Base-by-base conservation (phyloP, 78 protist species). In the Dictyostelium brefeldianum region DNA sequence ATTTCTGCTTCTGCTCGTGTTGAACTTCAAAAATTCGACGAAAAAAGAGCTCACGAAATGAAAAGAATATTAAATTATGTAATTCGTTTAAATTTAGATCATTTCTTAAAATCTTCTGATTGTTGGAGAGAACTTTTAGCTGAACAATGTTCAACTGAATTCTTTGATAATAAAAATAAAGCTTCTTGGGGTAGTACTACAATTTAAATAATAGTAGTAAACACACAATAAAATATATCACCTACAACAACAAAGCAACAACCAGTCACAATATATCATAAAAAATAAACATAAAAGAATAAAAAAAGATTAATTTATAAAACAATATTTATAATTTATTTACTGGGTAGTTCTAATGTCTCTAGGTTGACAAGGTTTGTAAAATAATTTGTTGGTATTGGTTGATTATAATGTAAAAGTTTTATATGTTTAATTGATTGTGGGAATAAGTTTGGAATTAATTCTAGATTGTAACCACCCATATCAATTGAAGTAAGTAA, bases 1-100 rank as follows among this genome's bases (percentile, higher is more conserved):
- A 57, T 87, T 25, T 57, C 81, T 47, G 93, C 93, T 25, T 59
- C 85, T 36, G 73, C 85, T 46, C 79, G 69, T 41, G 10, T 87
- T 57, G 93, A 87, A 77, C 47, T 87, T 2, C 2, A 20, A 0
- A 80, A 80, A 62, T 87, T 87, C 69, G 93, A 87, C 43, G 84
- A 64, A 29, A 87, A 87, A 67, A 36, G 93, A 59, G 73, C 81
- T 31, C 65, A 74, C n/a, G 93, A 87, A 87, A 57, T 87, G 81
- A 87, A 87, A 78, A 74, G 93, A 77, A 87, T 87, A 14, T 14
- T 87, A 18, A 87, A 87, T 9, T 87, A 41, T 87, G 93, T 87
- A 14, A 87, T 87, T 50, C 83, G 93, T 77, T 51, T 87, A 41
- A 87, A 87, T 65, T 48, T 87, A 46, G 93, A 87, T 27, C 93